Evolutionary conservation across 768 basidiomycete species (phyloP), one percentile per base, ranked within the genome.

Genomic region (Lactarius akahatsu): DNA sequence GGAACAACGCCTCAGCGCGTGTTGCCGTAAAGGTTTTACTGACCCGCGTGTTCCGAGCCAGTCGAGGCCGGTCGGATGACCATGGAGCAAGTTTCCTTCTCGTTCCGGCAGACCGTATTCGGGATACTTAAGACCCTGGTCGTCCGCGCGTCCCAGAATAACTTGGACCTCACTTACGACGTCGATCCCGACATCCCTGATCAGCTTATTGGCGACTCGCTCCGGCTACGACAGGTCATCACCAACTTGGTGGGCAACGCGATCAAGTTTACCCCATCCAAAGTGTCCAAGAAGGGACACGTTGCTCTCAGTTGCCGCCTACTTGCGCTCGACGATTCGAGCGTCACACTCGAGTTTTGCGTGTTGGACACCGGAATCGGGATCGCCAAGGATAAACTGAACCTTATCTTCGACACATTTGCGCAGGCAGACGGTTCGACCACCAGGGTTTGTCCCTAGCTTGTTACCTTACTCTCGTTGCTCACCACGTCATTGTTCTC

Each of bases 1-100:
- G 59, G 65, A 58, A 58, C 50, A 23, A 23, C 36, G 9, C 38
- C 6, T n/a, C n/a, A 47, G 9, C 45, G 43, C 43, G 5, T 52
- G 1, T 13, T 26, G 50, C 50, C 50, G 50, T 52, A 52, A 52
- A 52, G 5, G 9, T 45, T 26, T 50, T 26, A 26, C 50, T 52
- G 50, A 52, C 26, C 50, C 26, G 11, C 6, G 13, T 28, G 23
- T 67, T 34, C 28, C 40, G 32, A 55, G 71, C 9, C 72, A 97
- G 96, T 98, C 73, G 97, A 99, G 78, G 97, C 96, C 47, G 97
- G 97, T 55, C 91, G 96, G 15, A 99, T 99, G 97, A 98, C 95
- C 2, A 97, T 99, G 91, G 97, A 99, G 78, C 90, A 93, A 34
- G 96, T 98, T n/a, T 90, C 96, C 2, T 99, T 96, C 78, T 98